phyloP scores from a whole-genome alignment of 129 eudicot genomes.

The Helianthus tuberosus region DNA sequence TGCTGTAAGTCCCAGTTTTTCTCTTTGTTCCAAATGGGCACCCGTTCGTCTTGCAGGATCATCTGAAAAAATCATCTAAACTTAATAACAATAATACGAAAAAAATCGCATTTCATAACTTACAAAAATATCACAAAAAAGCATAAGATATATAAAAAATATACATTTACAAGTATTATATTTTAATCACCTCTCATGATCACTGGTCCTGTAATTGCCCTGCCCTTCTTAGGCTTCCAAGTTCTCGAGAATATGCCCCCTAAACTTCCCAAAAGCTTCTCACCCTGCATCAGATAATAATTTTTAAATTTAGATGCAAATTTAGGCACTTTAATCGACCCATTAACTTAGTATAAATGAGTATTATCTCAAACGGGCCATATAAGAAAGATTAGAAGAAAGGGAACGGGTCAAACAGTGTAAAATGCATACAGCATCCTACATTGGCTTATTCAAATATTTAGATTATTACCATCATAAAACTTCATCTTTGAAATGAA shows the following conservation, averaged over 20 bases:
- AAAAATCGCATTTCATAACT: not conserved
- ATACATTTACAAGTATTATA: not conserved
- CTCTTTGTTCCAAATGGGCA: conserved; percentile 90
- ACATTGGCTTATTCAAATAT: not conserved
- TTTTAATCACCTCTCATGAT: conserved; percentile 59
- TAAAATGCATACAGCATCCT: not conserved
- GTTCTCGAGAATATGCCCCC: conserved; percentile 92
- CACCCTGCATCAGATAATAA: conserved; percentile 61
- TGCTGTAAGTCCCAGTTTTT: conserved; percentile 65
- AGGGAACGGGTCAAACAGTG: not conserved
- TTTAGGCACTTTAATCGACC: not conserved
- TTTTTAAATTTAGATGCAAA: conserved; percentile 6
- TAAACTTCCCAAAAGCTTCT: conserved; percentile 95
- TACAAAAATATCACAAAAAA: not conserved
- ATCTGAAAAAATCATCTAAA: conserved; percentile 46
- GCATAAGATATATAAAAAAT: not conserved
- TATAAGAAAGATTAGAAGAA: not conserved
- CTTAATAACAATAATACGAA: not conserved
- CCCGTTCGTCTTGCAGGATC: conserved; percentile 74
- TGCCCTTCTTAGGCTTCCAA: conserved; percentile 96
- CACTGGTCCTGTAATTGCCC: conserved; percentile 66
- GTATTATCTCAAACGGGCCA: not conserved
- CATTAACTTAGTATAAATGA: not conserved
- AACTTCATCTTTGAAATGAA: not conserved
- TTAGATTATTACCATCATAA: not conserved